Evolutionary conservation across 495 filamentous ascomycete species (phyloP), one percentile per base, ranked within the genome.

Genomic region (Glonium stellatum): DNA sequence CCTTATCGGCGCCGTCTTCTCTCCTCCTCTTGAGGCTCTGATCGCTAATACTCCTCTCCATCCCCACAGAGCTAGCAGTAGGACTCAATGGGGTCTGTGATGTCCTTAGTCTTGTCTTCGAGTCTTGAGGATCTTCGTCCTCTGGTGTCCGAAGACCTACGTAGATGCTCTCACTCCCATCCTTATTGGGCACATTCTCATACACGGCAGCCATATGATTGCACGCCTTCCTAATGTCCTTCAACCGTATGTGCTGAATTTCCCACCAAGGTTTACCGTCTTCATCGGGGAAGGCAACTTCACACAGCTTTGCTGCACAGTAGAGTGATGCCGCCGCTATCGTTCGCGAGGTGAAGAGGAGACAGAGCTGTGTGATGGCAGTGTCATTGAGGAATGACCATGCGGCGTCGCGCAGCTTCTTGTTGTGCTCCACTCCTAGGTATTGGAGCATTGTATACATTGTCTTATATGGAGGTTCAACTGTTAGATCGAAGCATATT

Each of bases 371-470:
- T 19, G 91, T 96, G 54, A 92, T 81, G 58, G 79, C 86, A 12
- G 85, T 84, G 73, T 99, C 93, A 72, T 93, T 96, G 55, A 96
- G 79, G 67, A 96, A 97, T 4, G 89, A 85, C 87, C 92, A 97
- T 1, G 89, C 84, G 1, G 89, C 83, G 69, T 95, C 87, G 55
- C 92, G 84, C 23, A 97, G 73, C 25, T 75, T 71, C 70, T 89
- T 87, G 70, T 90, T 83, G 58, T 90, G 83, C 57, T 86, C 80
- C 37, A 88, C 74, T 35, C 80, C 76, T 57, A 96, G 78, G 66
- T 79, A 83, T 39, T 80, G 78, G 21, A 95, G 79, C 65, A 88
- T 83, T 10, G 92, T 83, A 76, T 87, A 90, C 23, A 97, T 81
- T 35, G 84, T 81, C 58, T 83, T 81, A 73, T 96, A 90, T 1